Percentiles rank a stretch among this genome's conserved stretches.
phyloP scores from a whole-genome alignment of 768 basidiomycete genomes.

The Boletus patriciae region DNA sequence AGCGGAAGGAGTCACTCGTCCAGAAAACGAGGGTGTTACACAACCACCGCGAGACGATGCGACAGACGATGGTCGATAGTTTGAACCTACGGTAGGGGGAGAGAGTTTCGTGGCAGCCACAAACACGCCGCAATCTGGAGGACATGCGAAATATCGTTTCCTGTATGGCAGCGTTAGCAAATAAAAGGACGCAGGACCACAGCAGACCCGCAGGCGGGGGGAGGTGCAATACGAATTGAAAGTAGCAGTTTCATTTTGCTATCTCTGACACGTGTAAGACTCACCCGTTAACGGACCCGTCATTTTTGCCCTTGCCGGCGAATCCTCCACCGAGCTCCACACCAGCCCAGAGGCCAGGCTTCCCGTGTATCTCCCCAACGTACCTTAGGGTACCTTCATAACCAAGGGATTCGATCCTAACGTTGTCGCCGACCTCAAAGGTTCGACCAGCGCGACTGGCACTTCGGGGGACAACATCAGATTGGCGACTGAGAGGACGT shows the following conservation, averaged over 20 bases:
- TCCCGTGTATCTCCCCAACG: slow-evolving; percentile 84
- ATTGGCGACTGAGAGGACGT: slow-evolving; percentile 66
- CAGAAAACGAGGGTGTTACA: slow-evolving; percentile 44
- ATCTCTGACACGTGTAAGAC: slow-evolving; percentile 30
- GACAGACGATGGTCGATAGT: slow-evolving; percentile 72
- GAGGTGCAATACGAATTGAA: neutral
- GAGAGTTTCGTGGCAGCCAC: slow-evolving; percentile 82
- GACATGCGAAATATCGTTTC: slow-evolving; percentile 81
- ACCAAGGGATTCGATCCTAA: slow-evolving; percentile 84
- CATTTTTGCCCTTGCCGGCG: slow-evolving; percentile 90
- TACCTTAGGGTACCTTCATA: slow-evolving; percentile 83
- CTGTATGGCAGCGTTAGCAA: slow-evolving; percentile 40
- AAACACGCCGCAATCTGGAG: slow-evolving; percentile 88
- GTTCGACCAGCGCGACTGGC: slow-evolving; percentile 44
- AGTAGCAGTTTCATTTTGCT: neutral
- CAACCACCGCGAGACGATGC: slow-evolving; percentile 63
- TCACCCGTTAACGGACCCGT: slow-evolving; percentile 87
- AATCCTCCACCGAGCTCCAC: slow-evolving; percentile 88
- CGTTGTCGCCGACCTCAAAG: slow-evolving; percentile 77
- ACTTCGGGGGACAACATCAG: slow-evolving; percentile 54
- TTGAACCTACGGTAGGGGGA: slow-evolving; percentile 62
- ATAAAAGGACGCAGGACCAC: neutral
- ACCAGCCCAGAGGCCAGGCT: slow-evolving; percentile 89
- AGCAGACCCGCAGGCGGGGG: neutral
- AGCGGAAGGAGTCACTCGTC: slow-evolving; percentile 46